phyloP scores from a whole-genome alignment of 192 early-diverging fungal genomes.

The Coemansia umbellata region DNA sequence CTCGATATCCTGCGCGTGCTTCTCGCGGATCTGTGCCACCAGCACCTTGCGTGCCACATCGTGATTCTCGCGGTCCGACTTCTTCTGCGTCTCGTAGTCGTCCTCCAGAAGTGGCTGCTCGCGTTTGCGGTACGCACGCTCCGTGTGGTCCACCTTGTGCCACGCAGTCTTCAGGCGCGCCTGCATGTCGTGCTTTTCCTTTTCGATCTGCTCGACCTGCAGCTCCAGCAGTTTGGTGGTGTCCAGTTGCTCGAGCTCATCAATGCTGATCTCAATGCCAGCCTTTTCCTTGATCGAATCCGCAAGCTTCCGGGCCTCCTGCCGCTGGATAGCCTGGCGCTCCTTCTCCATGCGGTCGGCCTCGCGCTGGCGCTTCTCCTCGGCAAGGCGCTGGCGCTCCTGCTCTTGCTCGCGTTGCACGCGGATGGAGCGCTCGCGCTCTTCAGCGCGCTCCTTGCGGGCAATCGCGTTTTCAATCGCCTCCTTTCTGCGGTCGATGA shows the following conservation, averaged over 20 bases:
- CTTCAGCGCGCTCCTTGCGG: constrained; percentile 81
- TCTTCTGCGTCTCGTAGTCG: constrained; percentile 89
- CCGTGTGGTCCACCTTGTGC: constrained; percentile 85
- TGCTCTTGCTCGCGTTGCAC: constrained; percentile 76
- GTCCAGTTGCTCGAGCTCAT: constrained; percentile 82
- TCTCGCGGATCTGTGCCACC: constrained; percentile 58
- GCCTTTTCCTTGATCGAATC: constrained; percentile 70
- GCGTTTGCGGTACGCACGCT: constrained; percentile 87
- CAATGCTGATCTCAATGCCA: constrained; percentile 53
- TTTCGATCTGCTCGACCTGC: constrained; percentile 87
- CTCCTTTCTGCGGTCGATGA: constrained; percentile 87
- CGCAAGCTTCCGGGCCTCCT: constrained; percentile 81
- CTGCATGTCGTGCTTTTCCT: constrained; percentile 80
- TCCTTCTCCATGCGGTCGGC: constrained; percentile 71
- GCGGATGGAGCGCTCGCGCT: constrained; percentile 68
- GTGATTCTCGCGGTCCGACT: constrained; percentile 75
- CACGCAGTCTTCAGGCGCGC: constrained; percentile 67
- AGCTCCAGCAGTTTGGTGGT: constrained; percentile 73
- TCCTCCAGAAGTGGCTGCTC: constrained; percentile 87
- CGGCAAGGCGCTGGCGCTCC: constrained; percentile 75
- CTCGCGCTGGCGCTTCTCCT: constrained; percentile 83
- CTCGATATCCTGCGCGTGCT: constrained; percentile 68
- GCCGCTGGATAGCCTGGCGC: constrained; percentile 73
- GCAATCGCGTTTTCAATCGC: constrained; percentile 67
- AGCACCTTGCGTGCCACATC: constrained; percentile 68